Evolutionary conservation across 129 eudicot species (phyloP), one percentile per base, ranked within the genome.

Genomic region (Chrysanthemum seticuspe): DNA sequence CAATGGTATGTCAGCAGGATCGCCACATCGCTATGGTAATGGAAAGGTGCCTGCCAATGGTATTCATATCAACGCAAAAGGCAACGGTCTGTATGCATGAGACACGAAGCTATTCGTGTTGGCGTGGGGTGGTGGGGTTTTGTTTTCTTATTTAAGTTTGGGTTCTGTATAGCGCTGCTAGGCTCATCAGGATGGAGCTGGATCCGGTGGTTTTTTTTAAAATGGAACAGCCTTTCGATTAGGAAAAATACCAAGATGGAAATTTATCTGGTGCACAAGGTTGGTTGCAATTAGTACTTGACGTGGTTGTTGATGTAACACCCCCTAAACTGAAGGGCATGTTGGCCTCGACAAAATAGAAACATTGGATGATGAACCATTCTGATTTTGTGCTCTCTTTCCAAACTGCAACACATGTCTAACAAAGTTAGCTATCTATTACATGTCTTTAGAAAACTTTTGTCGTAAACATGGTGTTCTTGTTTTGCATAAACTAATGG

Each of bases 31-130:
- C 27, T 82, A 84, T 64, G 91, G 89, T 34, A 86, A 84, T 15
- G 69, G 85, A 31, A 89, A 83, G 51, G 82, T 84, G 5, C 54
- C 82, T 25, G 64, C 83, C 23, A 80, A 85, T 57, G 94, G 85
- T 9, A 76, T 84, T 51, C 83, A 85, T 63, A 74, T 62, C 84
- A 87, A 90, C 13, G 90, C 90, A 18, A 87, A 90, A 71, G 90
- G 54, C 34, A 78, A 78, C 15, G 78, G 96, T 10, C 48, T 88
- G 72, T 92, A 88, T 78, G 89, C 52, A 60, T 91, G 82, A 91
- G 56, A 5, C 50, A 48, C 47, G 10, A 40, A 40, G 47, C 9
- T 25, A 44, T 25, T 13, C 25, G 6, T 10, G 10, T 15, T n/a
- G 13, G 6, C 19, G 7, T 23, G 16, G 14, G 10, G 23, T 44